These are phyloP conservation scores for Cystobasidiopsis lactophilus DNA, from an alignment of 768 basidiomycete species.

Conservation along the genomic window DNA sequence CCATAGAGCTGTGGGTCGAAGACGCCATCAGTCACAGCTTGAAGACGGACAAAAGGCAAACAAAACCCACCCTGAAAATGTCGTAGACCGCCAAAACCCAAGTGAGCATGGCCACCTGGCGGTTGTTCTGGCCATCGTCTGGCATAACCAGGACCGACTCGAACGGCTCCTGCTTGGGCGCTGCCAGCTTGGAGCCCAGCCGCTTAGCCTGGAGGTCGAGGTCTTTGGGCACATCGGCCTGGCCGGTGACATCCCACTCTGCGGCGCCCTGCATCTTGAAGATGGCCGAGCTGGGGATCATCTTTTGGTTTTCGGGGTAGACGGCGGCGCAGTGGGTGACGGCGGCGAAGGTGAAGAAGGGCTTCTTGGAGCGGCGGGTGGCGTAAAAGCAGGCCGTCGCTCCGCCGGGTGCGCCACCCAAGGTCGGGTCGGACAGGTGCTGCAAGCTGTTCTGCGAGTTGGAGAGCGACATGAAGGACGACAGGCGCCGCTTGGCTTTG, in stretches of 20 bases:
- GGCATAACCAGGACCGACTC: slow-evolving; percentile 86
- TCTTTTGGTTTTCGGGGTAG: slow-evolving; percentile 81
- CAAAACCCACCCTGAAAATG: slow-evolving; percentile 16
- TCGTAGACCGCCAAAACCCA: slow-evolving; percentile 19
- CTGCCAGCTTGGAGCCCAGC: slow-evolving; percentile 36
- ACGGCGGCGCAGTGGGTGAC: slow-evolving; percentile 34
- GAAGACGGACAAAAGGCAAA: background rate
- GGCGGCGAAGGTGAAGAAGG: background rate
- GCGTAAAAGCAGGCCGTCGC: background rate
- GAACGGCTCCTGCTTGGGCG: slow-evolving; percentile 33
- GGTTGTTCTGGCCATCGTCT: slow-evolving; percentile 35
- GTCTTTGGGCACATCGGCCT: background rate
- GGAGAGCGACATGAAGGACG: background rate
- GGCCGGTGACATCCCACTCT: slow-evolving; percentile 6
- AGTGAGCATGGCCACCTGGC: slow-evolving; percentile 7
- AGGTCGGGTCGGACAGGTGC: background rate
- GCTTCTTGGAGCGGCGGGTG: background rate
- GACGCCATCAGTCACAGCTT: too few species aligned
- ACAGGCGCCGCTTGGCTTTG: background rate
- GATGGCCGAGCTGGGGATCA: slow-evolving; percentile 68
- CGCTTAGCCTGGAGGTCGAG: slow-evolving; percentile 1
- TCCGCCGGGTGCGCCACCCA: too few species aligned
- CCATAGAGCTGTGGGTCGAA: slow-evolving; percentile 1
- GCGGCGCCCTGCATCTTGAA: slow-evolving; percentile 67
- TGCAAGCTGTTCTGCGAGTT: background rate